phyloP scores from a whole-genome alignment of 2,329 filamentous ascomycete species.

The Teratosphaeria nubilosa region DNA sequence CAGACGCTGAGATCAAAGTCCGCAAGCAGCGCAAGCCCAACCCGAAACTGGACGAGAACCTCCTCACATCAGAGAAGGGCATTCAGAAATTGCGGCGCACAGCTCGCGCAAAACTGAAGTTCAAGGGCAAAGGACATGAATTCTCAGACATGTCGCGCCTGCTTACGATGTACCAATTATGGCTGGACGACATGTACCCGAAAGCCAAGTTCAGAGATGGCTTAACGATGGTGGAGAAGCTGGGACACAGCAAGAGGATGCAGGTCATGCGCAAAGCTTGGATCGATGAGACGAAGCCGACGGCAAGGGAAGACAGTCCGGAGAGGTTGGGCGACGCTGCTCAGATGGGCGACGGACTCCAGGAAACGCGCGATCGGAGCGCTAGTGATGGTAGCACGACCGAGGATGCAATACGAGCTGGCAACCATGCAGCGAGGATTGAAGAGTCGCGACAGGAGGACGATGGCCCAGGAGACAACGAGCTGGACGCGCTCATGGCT shows the following conservation, averaged over 20 bases:
- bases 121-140: conserved; percentile 94
- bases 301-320: conserved; percentile 10
- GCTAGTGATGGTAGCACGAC: not conserved
- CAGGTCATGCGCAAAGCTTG: conserved; percentile 66
- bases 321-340: conserved; percentile 10
- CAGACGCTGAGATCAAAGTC: conserved; percentile 79
- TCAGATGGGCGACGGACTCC: conserved; percentile 4
- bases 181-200: conserved; percentile 93
- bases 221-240: conserved; percentile 80
- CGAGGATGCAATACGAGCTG: not conserved
- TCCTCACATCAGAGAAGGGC: conserved; percentile 76
- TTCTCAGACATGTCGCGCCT: conserved; percentile 76
- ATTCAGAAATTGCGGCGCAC: conserved; percentile 71
- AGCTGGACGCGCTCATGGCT: conserved; percentile 9
- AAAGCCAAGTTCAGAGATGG: conserved; percentile 90
- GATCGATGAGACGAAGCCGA: conserved; percentile 67
- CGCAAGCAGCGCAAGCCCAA: conserved; percentile 65
- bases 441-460: not conserved
- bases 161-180: conserved; percentile 85
- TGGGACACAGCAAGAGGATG: conserved; percentile 74
- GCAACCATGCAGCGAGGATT: not conserved
- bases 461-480: conserved; percentile 9
- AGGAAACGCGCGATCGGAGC: not conserved
- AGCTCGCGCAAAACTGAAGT: conserved; percentile 58
- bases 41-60: conserved; percentile 77